Conservation (phyloP, 177 flowering plant genomes). For the Vitis hybrid region DNA sequence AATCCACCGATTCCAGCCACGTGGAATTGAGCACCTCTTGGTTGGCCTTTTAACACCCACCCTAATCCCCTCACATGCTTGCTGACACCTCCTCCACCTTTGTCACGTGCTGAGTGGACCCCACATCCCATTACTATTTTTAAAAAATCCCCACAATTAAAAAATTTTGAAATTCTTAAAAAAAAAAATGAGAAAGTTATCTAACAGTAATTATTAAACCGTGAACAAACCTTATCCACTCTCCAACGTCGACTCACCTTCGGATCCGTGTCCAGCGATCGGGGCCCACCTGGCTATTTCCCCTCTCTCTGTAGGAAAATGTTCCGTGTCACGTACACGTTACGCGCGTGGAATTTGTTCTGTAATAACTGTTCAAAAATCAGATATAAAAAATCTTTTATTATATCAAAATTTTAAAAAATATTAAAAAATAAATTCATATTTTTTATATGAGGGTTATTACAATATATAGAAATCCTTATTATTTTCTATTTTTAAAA, state of each 20-base stretch:
- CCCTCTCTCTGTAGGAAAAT: not conserved
- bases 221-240: constrained; percentile 5
- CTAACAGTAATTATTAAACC: not conserved
- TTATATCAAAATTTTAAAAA: too few relatives aligned
- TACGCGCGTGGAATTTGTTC: too few relatives aligned
- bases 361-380: too few relatives aligned
- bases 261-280: constrained; percentile 11
- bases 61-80: constrained; percentile 38
- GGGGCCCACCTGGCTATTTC: not conserved
- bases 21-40: constrained; percentile 27
- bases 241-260: not conserved
- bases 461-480: too few relatives aligned
- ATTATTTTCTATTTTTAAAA: too few relatives aligned
- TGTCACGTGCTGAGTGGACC: constrained; percentile 46
- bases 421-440: too few relatives aligned
- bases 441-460: too few relatives aligned
- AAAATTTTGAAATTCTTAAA: not conserved
- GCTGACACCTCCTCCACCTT: constrained; percentile 44
- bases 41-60: constrained; percentile 1
- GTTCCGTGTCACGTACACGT: too few relatives aligned
- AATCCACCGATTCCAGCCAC: constrained; percentile 19
- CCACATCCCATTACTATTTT: constrained; percentile 9
- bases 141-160: not conserved
- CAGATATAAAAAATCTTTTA: too few relatives aligned
- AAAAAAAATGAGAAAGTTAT: not conserved